Evolutionary conservation across 2,329 filamentous ascomycete species (phyloP), one percentile per base, ranked within the genome.

Genomic region (Ascocoryne sarcoides): DNA sequence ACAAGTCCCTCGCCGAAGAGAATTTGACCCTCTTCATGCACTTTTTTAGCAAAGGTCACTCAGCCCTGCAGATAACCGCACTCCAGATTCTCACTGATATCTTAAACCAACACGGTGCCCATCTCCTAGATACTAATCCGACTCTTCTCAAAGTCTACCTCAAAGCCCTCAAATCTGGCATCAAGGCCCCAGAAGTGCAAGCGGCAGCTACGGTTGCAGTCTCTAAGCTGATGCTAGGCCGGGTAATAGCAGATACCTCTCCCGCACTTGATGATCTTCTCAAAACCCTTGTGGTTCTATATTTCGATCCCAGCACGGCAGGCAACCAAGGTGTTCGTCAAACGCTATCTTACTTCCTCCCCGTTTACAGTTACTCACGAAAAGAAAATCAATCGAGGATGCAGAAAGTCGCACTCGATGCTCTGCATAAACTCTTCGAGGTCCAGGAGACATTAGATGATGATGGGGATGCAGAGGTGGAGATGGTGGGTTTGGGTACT

Each of bases 31-130:
- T 98, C 3, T 98, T 98, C 64, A 84, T 95, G 61, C 89, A 95
- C 60, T 95, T 94, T 68, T 95, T 93, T 65, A 84, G 70, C 62
- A 95, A 94, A 66, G 92, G 92, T 1, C 88, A 95, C 57, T 80
- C 92, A 8, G 79, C 82, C 0, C 70, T 98, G 29, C 90, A 96
- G 61, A 84, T 90, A 37, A 94, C 88, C 7, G 84, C 88, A 0
- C 66, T 96, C 21, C 87, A 96, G 49, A 93, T 95, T 47, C 74
- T 98, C 21, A 89, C 87, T 8, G 92, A 98, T 61, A 90, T 96
- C 51, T 70, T 96, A 36, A 88, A 89, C 39, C 85, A 88, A 1
- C 87, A 96, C 57, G 88, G 87, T 10, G 76, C 84, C 0, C 75
- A 94, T 44, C 75, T 95, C 12, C 69, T 87, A 4, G 72, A 76